Base-by-base conservation (phyloP, 495 filamentous ascomycete species). In the Elaphomyces granulatus region DNA sequence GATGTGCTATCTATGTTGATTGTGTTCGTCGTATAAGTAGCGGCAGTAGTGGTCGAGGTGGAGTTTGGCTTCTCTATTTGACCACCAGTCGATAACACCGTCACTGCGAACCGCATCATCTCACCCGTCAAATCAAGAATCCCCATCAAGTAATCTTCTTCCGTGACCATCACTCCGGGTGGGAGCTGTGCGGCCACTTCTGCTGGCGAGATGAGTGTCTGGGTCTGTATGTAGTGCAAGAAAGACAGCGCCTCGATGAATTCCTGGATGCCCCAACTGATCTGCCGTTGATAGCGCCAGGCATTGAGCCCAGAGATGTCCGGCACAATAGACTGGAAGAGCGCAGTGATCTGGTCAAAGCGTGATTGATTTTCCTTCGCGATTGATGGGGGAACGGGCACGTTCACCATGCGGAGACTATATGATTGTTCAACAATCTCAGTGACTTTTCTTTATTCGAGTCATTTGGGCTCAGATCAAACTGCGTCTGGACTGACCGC, bases 101-200 rank as follows among this genome's bases (percentile, higher is more conserved):
- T 84, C 21, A 94, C 88, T 0, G 83, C 86, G 58, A 93, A 95
- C 20, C 86, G 71, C 90, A 98, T 98, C 62, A 96, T 70, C 59
- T 98, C 90, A 8, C 90, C 90, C 0, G 81, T 80, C 36, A 95
- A 67, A 57, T 98, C 90, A 48, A 94, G 94, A 6, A 98, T 61
- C 3, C 92, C 90, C 44, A 92, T 80, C 18, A 94, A 49, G 53
- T 94, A 96, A 56, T 98, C 90, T 7, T 87, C 77, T 18, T 74
- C 68, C 3, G 83, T 83, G 15, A 71, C 48, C n/a, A 83, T 50
- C 31, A 94, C 64, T 6, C 64, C 64, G 0, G 50, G 52, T 0
- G 71, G 69, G 3, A 92, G 51, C 2, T 60, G 49, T 0, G 51
- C 52, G 18, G 58, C 50, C 0, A 83, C 75, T 41, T 81, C 72